A percentile compares a stretch with the other conserved stretches of the same genome.
Evolutionary conservation across 768 basidiomycete genomes (phyloP).

Genomic region (Mycena alexandri): DNA sequence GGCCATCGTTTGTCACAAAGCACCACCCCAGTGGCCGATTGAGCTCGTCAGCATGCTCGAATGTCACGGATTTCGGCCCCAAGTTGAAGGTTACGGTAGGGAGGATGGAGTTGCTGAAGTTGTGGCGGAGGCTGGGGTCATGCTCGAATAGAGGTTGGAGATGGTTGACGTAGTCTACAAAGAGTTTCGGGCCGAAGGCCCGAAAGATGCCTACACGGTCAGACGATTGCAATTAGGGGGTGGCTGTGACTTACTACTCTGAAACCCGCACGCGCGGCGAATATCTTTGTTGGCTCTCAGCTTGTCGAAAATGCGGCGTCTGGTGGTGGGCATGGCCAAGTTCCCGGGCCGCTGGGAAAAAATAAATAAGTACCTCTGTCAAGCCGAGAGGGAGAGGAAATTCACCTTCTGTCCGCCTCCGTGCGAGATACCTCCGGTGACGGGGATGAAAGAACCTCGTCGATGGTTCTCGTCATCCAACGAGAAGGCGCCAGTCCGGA

Average conservation of each 20-base stretch:
- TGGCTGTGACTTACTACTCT: conserved; percentile 29
- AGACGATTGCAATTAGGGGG: background rate
- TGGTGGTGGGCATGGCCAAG: conserved; percentile 1
- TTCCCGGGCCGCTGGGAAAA: conserved; percentile 34
- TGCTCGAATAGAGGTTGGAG: conserved; percentile 25
- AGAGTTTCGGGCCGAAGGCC: conserved; percentile 41
- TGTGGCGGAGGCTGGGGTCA: conserved; percentile 30
- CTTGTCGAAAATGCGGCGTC: conserved; percentile 10
- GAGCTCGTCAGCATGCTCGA: conserved; percentile 40
- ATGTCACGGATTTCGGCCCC: conserved; percentile 29
- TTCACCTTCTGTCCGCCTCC: too few relatives aligned
- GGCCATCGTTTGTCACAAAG: conserved; percentile 43
- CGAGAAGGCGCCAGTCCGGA: conserved; percentile 5
- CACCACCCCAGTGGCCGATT: conserved; percentile 46
- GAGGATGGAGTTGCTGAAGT: conserved; percentile 46
- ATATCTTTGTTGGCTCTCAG: conserved; percentile 11
- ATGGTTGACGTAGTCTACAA: conserved; percentile 30
- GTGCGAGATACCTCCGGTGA: conserved; percentile 42
- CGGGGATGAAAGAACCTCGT: conserved; percentile 39
- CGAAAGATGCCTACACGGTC: conserved; percentile 32
- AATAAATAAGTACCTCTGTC: too few relatives aligned
- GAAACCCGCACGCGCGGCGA: conserved; percentile 40
- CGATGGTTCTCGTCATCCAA: conserved; percentile 27
- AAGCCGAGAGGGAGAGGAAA: too few relatives aligned
- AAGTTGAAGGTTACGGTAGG: conserved; percentile 46